phyloP scores from a whole-genome alignment of 768 basidiomycete species.

The Zangia roseola region DNA sequence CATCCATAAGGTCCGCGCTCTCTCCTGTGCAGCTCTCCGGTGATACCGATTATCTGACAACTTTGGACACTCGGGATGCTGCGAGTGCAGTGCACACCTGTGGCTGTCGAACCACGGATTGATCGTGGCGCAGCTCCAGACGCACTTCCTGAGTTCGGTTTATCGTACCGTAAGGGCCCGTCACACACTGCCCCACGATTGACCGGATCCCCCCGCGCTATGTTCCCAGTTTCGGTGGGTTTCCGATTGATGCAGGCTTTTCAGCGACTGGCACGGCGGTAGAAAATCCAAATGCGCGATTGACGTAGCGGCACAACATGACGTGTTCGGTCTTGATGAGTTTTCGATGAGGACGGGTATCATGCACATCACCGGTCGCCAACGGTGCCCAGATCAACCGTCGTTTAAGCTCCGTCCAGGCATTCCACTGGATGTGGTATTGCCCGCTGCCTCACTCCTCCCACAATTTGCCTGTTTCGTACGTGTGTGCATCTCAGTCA shows the following conservation, averaged over 20 bases:
- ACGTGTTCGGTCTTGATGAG: constrained; percentile 10
- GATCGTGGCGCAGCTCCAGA: constrained; percentile 26
- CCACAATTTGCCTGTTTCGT: constrained; percentile 16
- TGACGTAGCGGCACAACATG: constrained; percentile 9
- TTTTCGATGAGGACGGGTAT: constrained; percentile 4
- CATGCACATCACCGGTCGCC: constrained; percentile 9
- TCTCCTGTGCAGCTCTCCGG: constrained; percentile 4
- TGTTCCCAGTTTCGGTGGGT: constrained; percentile 7
- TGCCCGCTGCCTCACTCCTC: constrained; percentile 21
- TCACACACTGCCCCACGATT: constrained; percentile 23
- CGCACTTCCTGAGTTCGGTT: constrained; percentile 14
- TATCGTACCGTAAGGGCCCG: constrained; percentile 20
- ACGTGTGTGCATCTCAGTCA: constrained; percentile 11
- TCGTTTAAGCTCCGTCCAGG: constrained; percentile 27
- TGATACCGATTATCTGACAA: constrained; percentile 20
- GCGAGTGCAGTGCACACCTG: constrained; percentile 24
- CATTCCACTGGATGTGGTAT: constrained; percentile 13
- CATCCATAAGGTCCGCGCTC: constrained; percentile 9
- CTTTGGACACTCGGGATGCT: not conserved
- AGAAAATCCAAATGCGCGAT: not conserved
- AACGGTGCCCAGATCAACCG: constrained; percentile 9
- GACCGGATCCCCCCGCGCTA: constrained; percentile 8
- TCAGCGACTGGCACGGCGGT: constrained; percentile 14
- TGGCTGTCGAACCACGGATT: constrained; percentile 24
- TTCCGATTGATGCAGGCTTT: constrained; percentile 10